Evolutionary conservation across 2,329 filamentous ascomycete genomes (phyloP).

Genomic region (Magnaporthiopsis incrustans): DNA sequence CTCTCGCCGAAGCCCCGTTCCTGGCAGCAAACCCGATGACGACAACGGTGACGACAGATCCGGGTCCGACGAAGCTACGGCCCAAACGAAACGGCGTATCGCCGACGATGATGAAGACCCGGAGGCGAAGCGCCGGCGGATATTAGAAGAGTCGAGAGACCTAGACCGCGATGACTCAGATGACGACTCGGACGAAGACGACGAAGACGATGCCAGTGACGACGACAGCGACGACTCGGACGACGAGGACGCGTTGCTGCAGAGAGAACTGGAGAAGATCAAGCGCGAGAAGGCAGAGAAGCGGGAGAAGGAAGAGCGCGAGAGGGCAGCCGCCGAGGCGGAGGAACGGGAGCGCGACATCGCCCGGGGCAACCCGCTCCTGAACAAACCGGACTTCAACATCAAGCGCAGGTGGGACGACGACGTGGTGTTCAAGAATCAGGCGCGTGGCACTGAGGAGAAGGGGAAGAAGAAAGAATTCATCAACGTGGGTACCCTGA

Average conservation of each 20-base stretch:
- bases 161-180: conserved; percentile 70
- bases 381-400: conserved; percentile 83
- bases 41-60: conserved; percentile 26
- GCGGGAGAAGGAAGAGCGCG: conserved; percentile 73
- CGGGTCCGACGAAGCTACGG: conserved; percentile 51
- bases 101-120: conserved; percentile 53
- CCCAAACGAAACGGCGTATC: conserved; percentile 23
- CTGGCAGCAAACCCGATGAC: conserved; percentile 34
- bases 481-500: conserved; percentile 65
- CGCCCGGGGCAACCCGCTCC: conserved; percentile 81
- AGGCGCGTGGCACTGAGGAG: conserved; percentile 89
- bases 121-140: conserved; percentile 75
- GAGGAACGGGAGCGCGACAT: conserved; percentile 82
- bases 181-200: conserved; percentile 39
- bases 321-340: conserved; percentile 71
- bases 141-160: conserved; percentile 80
- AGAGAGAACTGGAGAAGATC: conserved; percentile 91
- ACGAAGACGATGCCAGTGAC: conserved; percentile 62
- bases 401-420: conserved; percentile 95
- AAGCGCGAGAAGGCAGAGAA: conserved; percentile 77
- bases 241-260: conserved; percentile 80
- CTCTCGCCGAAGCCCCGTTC: conserved; percentile 51
- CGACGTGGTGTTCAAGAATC: conserved; percentile 98
- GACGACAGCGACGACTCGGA: conserved; percentile 62
- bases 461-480: conserved; percentile 86